Percentiles rank a stretch among this genome's conserved stretches.
Evolutionary conservation across 352 stramenopile genomes (phyloP).

Genomic region (Halophytophthora batemanensis): DNA sequence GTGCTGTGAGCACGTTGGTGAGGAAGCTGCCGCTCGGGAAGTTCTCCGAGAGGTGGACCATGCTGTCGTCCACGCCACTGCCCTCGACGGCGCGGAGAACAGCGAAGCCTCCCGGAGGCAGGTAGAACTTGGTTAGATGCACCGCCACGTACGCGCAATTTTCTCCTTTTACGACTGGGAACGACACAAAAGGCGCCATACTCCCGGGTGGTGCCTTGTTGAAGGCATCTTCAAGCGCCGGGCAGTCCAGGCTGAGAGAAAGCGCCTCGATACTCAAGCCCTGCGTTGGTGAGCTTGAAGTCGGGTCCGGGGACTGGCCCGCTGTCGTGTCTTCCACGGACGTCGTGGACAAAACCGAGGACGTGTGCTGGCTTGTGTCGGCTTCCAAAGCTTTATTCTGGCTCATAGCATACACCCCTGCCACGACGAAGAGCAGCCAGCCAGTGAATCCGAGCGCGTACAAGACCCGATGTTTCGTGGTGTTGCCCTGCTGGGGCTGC

Average conservation of each 20-base stretch:
- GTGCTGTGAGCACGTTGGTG: slow-evolving; percentile 15
- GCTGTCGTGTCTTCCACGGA: no score
- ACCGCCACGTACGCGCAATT: slow-evolving; percentile 36
- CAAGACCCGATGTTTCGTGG: no score
- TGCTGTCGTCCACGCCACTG: slow-evolving; percentile 9
- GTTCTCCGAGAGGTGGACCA: slow-evolving; percentile 25
- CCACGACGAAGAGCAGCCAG: no score
- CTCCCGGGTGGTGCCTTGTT: slow-evolving; percentile 20
- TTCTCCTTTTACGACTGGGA: slow-evolving; percentile 30
- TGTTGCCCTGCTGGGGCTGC: no score
- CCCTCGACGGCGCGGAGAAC: slow-evolving; percentile 27
- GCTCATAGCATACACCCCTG: no score
- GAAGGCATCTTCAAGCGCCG: slow-evolving; percentile 30
- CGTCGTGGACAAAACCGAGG: no score
- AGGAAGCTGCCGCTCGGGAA: slow-evolving; percentile 17
- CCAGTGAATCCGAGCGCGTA: no score
- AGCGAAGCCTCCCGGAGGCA: slow-evolving; percentile 22
- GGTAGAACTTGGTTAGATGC: slow-evolving; percentile 31
- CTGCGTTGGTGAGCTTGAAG: not conserved
- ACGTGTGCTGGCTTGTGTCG: no score
- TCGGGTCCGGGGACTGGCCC: no score
- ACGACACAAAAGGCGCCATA: slow-evolving; percentile 22
- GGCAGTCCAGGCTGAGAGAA: slow-evolving; percentile 24
- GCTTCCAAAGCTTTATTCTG: no score
- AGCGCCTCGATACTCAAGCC: not conserved